phyloP scores from a whole-genome alignment of 2,329 filamentous ascomycete genomes.

The Metarhizium album region DNA sequence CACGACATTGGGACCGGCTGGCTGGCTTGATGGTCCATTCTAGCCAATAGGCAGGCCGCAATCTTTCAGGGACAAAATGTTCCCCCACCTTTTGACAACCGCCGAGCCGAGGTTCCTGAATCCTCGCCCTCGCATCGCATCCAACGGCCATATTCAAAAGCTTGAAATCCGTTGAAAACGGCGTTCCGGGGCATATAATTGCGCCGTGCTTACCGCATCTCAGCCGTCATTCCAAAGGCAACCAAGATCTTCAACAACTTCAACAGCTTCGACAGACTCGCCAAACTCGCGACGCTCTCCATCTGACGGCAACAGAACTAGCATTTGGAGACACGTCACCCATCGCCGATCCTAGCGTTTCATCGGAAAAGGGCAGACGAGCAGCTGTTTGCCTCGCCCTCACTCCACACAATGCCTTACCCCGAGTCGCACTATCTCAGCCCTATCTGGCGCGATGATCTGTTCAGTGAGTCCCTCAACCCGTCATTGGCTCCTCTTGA shows the following conservation, averaged over 20 bases:
- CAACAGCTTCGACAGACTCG: neutral
- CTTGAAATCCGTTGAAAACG: neutral
- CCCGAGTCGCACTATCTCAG: constrained; percentile 68
- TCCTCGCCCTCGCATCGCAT: neutral
- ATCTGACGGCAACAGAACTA: neutral
- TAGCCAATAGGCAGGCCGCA: neutral
- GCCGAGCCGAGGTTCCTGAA: neutral
- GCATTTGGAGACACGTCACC: neutral
- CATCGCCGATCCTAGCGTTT: no score
- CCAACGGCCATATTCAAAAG: neutral
- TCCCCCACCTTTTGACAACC: neutral
- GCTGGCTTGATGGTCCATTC: no score
- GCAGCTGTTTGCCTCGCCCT: neutral
- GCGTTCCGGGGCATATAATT: neutral
- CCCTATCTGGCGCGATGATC: constrained; percentile 73
- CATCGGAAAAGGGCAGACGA: neutral
- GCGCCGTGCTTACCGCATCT: neutral
- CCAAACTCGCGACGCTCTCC: neutral
- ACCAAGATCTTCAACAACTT: neutral
- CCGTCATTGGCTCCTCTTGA: neutral
- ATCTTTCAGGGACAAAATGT: neutral
- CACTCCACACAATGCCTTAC: constrained; percentile 44
- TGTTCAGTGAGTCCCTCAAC: constrained; percentile 52
- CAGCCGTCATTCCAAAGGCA: neutral
- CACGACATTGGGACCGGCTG: no score